Percentiles rank a stretch among this genome's conserved stretches.
Evolutionary conservation across 2,329 filamentous ascomycete genomes (phyloP).

Genomic region (Fusarium anguioides): DNA sequence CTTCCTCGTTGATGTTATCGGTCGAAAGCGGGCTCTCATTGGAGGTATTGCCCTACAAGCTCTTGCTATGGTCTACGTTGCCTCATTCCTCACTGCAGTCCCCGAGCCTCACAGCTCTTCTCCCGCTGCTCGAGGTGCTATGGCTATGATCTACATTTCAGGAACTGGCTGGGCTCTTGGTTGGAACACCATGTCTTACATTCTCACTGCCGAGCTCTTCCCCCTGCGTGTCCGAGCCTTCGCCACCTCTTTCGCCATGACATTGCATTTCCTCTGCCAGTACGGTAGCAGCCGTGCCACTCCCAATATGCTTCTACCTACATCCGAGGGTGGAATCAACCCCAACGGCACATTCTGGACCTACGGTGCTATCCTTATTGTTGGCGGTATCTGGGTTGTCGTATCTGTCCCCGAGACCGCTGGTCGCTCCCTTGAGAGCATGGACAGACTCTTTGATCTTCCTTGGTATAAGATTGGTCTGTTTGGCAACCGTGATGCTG

Average conservation of each 20-base stretch:
- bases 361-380: constrained; percentile 3
- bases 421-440: constrained; percentile 19
- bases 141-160: constrained; percentile 29
- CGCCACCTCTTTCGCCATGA: constrained; percentile 16
- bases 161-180: constrained; percentile 35
- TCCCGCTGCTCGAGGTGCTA: constrained; percentile 6
- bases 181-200: constrained; percentile 32
- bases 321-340: constrained; percentile 13
- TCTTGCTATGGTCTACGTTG: constrained; percentile 21
- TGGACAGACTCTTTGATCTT: constrained; percentile 21
- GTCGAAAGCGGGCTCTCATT: constrained; percentile 18
- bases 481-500: constrained; percentile 21
- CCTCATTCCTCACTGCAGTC: constrained; percentile 6
- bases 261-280: constrained; percentile 15
- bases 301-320: constrained; percentile 9
- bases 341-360: constrained; percentile 20
- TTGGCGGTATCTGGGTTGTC: constrained; percentile 13
- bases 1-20: constrained; percentile 14
- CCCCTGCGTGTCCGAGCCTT: constrained; percentile 26
- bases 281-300: constrained; percentile 21
- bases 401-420: constrained; percentile 15
- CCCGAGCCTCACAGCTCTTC: not conserved
- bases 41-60: constrained; percentile 10
- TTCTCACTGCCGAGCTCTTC: constrained; percentile 28
- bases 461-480: constrained; percentile 22